phyloP scores from a whole-genome alignment of 2,329 filamentous ascomycete genomes.

The Cercospora citrullina region DNA sequence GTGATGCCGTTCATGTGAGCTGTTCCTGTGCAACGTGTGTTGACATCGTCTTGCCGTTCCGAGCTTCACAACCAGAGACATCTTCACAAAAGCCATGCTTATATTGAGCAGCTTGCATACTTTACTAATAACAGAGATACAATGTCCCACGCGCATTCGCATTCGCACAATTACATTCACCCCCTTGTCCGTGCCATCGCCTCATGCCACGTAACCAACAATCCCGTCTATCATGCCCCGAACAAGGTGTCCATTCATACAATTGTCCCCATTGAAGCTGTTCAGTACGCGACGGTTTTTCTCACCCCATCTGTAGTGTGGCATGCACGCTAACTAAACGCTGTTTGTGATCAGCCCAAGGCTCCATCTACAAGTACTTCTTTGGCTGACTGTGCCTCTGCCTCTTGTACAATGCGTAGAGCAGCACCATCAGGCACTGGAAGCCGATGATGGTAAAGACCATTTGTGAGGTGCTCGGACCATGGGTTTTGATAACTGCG shows the following conservation, averaged over 20 bases:
- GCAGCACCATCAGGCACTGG: constrained; percentile 68
- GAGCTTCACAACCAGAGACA: not conserved
- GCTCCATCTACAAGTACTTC: constrained; percentile 70
- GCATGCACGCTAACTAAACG: constrained; percentile 8
- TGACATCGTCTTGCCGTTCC: not conserved
- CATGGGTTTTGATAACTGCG: constrained; percentile 37
- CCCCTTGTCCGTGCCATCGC: not conserved
- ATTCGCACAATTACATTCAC: constrained; percentile 1
- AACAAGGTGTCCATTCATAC: not conserved
- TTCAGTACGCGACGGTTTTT: not conserved
- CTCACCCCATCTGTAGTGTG: not conserved
- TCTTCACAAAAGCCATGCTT: not conserved
- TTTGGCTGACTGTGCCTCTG: constrained; percentile 76
- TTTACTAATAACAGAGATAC: not conserved
- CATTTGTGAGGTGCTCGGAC: constrained; percentile 60
- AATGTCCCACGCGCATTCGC: not conserved
- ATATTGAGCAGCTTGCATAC: not conserved
- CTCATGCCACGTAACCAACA: not conserved
- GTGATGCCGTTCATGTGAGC: not conserved
- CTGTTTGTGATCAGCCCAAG: constrained; percentile 2
- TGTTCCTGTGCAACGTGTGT: not conserved
- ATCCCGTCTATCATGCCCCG: not conserved
- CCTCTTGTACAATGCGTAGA: constrained; percentile 78
- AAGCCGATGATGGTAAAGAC: constrained; percentile 72
- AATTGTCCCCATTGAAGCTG: constrained; percentile 2